Percentiles rank a stretch among this genome's conserved stretches.
These are phyloP conservation scores for Psilocybe subaeruginosa DNA, from an alignment of 768 basidiomycete genomes.

Conservation along the genomic window DNA sequence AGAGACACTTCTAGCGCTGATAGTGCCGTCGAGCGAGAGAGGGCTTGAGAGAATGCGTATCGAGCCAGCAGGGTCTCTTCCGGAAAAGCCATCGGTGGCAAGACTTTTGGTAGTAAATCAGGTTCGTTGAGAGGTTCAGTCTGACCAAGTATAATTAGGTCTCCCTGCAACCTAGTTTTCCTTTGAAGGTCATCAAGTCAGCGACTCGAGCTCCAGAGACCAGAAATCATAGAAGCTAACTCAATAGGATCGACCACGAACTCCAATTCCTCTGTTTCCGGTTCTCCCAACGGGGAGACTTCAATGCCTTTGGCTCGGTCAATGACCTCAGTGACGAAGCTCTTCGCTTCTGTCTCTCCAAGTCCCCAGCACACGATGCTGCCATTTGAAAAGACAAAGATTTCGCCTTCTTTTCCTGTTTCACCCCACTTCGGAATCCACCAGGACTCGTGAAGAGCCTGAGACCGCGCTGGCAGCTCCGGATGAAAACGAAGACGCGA, in stretches of 20 bases:
- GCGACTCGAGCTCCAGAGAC: slow-evolving; percentile 13
- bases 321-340: slow-evolving; percentile 69
- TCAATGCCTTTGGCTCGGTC: slow-evolving; percentile 56
- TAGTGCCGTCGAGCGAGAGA: slow-evolving; percentile 86
- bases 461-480: slow-evolving; percentile 55
- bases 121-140: slow-evolving; percentile 60
- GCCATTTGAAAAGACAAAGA: slow-evolving; percentile 89
- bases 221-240: slow-evolving; percentile 50
- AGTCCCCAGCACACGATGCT: slow-evolving; percentile 92
- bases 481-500: slow-evolving; percentile 56
- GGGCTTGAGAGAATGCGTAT: slow-evolving; percentile 90
- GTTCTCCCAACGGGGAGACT: slow-evolving; percentile 62
- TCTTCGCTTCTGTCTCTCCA: slow-evolving; percentile 70
- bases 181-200: slow-evolving; percentile 39
- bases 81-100: slow-evolving; percentile 62
- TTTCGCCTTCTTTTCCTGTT: slow-evolving; percentile 67
- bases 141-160: slow-evolving; percentile 87
- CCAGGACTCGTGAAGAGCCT: slow-evolving; percentile 73
- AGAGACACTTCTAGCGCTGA: slow-evolving; percentile 86
- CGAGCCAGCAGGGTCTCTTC: slow-evolving; percentile 78
- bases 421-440: slow-evolving; percentile 77
- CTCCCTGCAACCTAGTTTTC: slow-evolving; percentile 86
- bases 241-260: slow-evolving; percentile 91
- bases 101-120: slow-evolving; percentile 42
- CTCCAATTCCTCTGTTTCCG: slow-evolving; percentile 90